A percentile compares a stretch with the other conserved stretches of the same genome.
These are phyloP conservation scores for Biscogniauxia sp. DNA, from an alignment of 2,329 filamentous ascomycete genomes.

Conservation along the genomic window DNA sequence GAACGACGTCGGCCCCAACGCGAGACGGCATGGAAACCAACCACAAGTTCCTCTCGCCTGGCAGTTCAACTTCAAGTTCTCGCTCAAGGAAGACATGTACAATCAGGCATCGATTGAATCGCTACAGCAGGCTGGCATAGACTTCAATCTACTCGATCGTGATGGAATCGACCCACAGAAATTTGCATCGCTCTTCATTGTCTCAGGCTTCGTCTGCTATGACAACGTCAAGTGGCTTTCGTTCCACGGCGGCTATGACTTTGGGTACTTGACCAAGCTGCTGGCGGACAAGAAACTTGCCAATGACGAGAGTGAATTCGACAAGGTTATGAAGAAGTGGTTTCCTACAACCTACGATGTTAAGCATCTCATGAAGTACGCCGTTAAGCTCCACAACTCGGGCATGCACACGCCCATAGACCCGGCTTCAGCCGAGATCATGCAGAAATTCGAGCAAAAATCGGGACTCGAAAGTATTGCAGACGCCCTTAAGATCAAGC, in stretches of 20 bases:
- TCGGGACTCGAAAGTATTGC: slow-evolving; percentile 91
- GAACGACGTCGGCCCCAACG: slow-evolving; percentile 37
- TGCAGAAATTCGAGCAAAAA: slow-evolving; percentile 85
- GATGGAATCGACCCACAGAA: slow-evolving; percentile 88
- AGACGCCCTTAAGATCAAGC: slow-evolving; percentile 86
- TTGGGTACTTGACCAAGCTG: slow-evolving; percentile 94
- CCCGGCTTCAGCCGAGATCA: slow-evolving; percentile 65
- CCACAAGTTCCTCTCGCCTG: slow-evolving; percentile 79
- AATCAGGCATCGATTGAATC: slow-evolving; percentile 93
- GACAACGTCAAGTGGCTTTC: slow-evolving; percentile 94
- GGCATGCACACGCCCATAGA: slow-evolving; percentile 63
- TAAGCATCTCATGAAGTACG: slow-evolving; percentile 94
- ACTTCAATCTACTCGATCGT: slow-evolving; percentile 79
- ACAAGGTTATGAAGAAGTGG: slow-evolving; percentile 83
- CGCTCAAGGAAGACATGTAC: slow-evolving; percentile 94
- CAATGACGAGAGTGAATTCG: slow-evolving; percentile 86
- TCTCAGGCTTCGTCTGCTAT: slow-evolving; percentile 84
- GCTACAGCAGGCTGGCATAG: slow-evolving; percentile 85
- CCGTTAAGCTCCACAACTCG: slow-evolving; percentile 66
- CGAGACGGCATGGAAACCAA: slow-evolving; percentile 40
- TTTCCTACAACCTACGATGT: slow-evolving; percentile 95
- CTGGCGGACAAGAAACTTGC: slow-evolving; percentile 81
- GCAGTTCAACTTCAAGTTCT: slow-evolving; percentile 99
- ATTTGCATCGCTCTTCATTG: slow-evolving; percentile 87
- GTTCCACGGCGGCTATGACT: slow-evolving; percentile 97